Evolutionary conservation across 441 rosid species (phyloP).

Genomic region (Bocquillonia castaneifolia): DNA sequence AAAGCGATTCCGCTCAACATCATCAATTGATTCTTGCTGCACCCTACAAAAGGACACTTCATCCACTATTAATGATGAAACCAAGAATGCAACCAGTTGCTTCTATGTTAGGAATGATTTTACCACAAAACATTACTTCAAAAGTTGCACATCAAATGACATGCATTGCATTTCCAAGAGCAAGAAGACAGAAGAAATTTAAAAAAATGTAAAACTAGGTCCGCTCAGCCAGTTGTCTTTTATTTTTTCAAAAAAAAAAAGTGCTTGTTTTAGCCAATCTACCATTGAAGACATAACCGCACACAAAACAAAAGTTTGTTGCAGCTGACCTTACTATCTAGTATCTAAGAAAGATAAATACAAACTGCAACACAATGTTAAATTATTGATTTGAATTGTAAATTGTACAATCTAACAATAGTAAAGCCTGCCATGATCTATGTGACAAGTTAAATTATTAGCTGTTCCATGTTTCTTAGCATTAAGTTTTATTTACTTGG

Average conservation of each 20-base stretch:
- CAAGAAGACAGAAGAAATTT: neutral
- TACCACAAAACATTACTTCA: neutral
- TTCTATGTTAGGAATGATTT: neutral
- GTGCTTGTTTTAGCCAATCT: neutral
- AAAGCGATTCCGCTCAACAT: constrained; percentile 90
- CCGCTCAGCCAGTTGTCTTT: no score
- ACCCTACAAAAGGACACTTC: constrained; percentile 55
- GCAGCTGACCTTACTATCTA: no score
- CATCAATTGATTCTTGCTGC: constrained; percentile 98
- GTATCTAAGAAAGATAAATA: neutral
- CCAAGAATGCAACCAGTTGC: neutral
- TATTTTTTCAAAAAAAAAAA: no score
- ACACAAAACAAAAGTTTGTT: neutral
- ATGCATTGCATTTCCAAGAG: neutral
- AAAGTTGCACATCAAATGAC: neutral
- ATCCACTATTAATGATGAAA: neutral
- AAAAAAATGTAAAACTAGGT: neutral
- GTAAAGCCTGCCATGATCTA: no score
- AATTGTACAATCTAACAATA: no score
- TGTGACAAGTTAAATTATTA: neutral
- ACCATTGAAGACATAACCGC: neutral
- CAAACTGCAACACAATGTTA: no score
- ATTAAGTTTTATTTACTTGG: neutral
- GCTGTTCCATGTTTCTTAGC: neutral
- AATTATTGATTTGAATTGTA: no score